Evolutionary conservation across 2,329 filamentous ascomycete species (phyloP).

Genomic region (Hypoxylon sp.): DNA sequence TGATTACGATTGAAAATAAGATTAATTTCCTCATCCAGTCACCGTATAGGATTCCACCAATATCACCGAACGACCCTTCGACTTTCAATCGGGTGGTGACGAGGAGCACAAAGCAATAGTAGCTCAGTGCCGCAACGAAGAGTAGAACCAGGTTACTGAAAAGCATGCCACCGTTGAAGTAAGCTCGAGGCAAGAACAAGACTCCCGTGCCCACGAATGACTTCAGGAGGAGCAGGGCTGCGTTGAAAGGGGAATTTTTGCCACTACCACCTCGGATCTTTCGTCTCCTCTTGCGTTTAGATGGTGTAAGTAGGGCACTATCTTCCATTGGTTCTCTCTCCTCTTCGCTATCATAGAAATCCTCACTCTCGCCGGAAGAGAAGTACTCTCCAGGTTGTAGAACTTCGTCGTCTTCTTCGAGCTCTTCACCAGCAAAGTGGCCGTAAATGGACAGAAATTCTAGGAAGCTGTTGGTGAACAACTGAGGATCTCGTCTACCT

Average conservation of each 20-base stretch:
- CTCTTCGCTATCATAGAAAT: conserved; percentile 71
- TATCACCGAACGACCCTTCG: conserved; percentile 96
- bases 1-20: conserved; percentile 91
- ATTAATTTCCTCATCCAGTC: conserved; percentile 91
- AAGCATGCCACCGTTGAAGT: conserved; percentile 96
- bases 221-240: conserved; percentile 89
- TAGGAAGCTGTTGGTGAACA: conserved; percentile 93
- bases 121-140: conserved; percentile 86
- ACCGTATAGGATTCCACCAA: conserved; percentile 92
- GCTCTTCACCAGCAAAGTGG: conserved; percentile 96
- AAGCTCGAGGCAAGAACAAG: conserved; percentile 91
- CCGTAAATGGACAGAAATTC: conserved; percentile 97
- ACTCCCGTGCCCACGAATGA: conserved; percentile 98
- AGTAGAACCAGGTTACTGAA: conserved; percentile 96
- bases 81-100: conserved; percentile 88
- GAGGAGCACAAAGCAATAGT: conserved; percentile 96
- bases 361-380: conserved; percentile 79
- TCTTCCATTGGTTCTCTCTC: conserved; percentile 88
- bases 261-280: conserved; percentile 81
- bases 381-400: conserved; percentile 93
- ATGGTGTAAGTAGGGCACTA: conserved; percentile 85
- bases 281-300: conserved; percentile 79
- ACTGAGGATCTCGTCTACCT: conserved; percentile 65
- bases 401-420: conserved; percentile 96
- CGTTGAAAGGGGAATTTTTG: conserved; percentile 83